Conservation (phyloP, 257 asterid species). For the Primulina tabacum region DNA sequence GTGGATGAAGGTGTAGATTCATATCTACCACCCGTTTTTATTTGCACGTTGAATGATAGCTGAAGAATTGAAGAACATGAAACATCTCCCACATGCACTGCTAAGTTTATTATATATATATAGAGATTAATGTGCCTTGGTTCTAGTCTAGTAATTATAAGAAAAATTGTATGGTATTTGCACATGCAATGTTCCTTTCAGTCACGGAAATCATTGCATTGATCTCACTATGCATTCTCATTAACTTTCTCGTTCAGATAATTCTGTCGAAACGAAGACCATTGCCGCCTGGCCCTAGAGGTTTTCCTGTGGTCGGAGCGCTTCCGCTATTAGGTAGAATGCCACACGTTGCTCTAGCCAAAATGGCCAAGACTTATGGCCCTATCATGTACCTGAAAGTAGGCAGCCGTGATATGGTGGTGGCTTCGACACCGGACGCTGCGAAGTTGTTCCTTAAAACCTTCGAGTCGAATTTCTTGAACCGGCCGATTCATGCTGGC, state of each 20-base stretch:
- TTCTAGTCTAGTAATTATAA: too few species aligned
- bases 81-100: too few species aligned
- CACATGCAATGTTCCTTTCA: neutral
- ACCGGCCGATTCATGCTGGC: conserved; percentile 47
- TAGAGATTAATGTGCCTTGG: neutral
- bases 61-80: too few species aligned
- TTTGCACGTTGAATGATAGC: neutral
- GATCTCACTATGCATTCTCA: conserved; percentile 15
- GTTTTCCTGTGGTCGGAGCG: conserved; percentile 46
- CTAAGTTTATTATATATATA: too few species aligned
- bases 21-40: neutral
- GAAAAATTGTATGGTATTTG: too few species aligned
- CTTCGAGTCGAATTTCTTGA: conserved; percentile 36
- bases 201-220: conserved; percentile 3
- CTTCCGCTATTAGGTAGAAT: conserved; percentile 45
- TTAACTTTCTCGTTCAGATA: conserved; percentile 15
- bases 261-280: neutral
- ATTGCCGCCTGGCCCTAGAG: conserved; percentile 48
- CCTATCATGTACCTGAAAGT: conserved; percentile 45
- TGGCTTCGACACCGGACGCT: conserved; percentile 48
- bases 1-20: too few species aligned
- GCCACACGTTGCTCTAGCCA: conserved; percentile 47
- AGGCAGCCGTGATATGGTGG: conserved; percentile 40
- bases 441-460: conserved; percentile 46
- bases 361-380: conserved; percentile 47